Base-by-base conservation (phyloP, 2,329 filamentous ascomycete species). In the Pseudohalonectria lignicola region DNA sequence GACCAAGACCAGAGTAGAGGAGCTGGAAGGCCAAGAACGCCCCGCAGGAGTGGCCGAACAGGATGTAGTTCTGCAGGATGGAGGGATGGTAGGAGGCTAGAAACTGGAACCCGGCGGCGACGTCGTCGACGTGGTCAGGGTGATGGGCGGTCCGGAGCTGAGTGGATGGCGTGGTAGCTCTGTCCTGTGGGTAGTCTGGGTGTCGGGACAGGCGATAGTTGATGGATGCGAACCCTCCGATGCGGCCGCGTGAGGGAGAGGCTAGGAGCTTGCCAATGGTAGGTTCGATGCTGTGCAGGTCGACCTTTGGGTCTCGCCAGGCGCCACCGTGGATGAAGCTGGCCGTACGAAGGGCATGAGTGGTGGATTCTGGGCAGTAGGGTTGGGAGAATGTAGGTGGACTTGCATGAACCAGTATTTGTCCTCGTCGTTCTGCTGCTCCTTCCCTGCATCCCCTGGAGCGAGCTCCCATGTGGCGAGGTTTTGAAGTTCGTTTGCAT, bases 21-120 rank as follows among this genome's bases (percentile, higher is more conserved):
- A 73, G 53, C 56, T 86, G 82, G 39, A 76, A 67, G 1, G 74
- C 69, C 30, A 87, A 56, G 4, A 74, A 78, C 3, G 69, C 78
- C 34, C 79, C 79, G 41, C 74, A 77, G 13, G 69, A 76, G 53
- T 83, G 78, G 0, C 79, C 79, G 1, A 69, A 55, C 4, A 80
- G 63, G 3, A 82, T 52, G 53, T 77, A 80, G 23, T 51, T 50
- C 36, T 46, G 48, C 25, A 52, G 55, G 41, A 36, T 8, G 32
- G 43, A 17, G 31, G 41, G 39, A 15, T 41, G 18, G 37, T 70
- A 63, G 9, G 53, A 47, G 47, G 67, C 60, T 23, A 82, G 58
- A 40, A 64, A 69, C 0, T 56, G 47, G 5, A 83, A 53, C 0
- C 64, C 78, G 2, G 56, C 39, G 1, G 65, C 56, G 16, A 80